Evolutionary conservation across 192 early-diverging fungal genomes (phyloP).

Genomic region (Coemansia sp.): DNA sequence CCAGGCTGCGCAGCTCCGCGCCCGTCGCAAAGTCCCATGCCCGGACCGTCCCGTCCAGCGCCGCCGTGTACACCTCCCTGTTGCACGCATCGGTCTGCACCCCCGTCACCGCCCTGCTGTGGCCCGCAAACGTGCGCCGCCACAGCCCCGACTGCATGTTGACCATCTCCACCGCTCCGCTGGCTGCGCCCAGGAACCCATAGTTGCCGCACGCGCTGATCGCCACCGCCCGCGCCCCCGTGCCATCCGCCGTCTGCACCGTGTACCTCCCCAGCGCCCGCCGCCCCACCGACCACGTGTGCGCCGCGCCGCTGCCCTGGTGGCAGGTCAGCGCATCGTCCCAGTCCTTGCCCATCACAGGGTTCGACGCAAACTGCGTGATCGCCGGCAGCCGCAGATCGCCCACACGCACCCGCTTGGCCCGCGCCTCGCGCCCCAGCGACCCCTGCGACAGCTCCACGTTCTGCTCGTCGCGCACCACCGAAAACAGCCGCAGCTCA

Average conservation of each 20-base stretch:
- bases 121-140: conserved; percentile 70
- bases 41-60: conserved; percentile 74
- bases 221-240: conserved; percentile 60
- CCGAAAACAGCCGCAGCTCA: conserved; percentile 77
- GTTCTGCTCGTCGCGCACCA: conserved; percentile 81
- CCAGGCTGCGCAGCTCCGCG: conserved; percentile 61
- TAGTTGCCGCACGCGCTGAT: conserved; percentile 93
- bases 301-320: conserved; percentile 66
- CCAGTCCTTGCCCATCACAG: conserved; percentile 76
- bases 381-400: conserved; percentile 75
- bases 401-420: conserved; percentile 58
- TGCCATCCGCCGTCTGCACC: conserved; percentile 63
- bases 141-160: conserved; percentile 93
- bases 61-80: conserved; percentile 68
- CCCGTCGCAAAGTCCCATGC: conserved; percentile 84
- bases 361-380: conserved; percentile 68
- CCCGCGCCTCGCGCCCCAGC: conserved; percentile 56
- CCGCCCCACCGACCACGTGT: conserved; percentile 81
- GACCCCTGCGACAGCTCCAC: conserved; percentile 81
- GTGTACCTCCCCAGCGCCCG: conserved; percentile 72
- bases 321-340: conserved; percentile 92
- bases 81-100: conserved; percentile 75
- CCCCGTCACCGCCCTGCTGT: conserved; percentile 80
- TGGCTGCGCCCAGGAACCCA: conserved; percentile 79
- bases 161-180: conserved; percentile 83